phyloP scores from a whole-genome alignment of 2,329 filamentous ascomycete genomes.

The Calonectria pteridis region DNA sequence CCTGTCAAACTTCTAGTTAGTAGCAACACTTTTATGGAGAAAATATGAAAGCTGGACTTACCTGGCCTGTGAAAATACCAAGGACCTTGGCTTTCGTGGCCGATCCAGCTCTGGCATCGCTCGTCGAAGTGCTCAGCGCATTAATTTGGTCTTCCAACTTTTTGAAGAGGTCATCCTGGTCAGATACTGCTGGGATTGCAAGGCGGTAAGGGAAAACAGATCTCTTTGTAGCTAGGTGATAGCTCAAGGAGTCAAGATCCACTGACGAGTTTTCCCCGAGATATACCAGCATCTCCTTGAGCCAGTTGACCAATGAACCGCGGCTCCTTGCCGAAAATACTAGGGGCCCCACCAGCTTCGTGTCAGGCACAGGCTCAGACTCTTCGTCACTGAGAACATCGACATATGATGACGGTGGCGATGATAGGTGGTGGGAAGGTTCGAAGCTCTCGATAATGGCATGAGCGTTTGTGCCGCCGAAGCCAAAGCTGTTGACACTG shows the following conservation, averaged over 20 bases:
- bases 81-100: background rate
- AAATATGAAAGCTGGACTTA: background rate
- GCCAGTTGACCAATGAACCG: background rate
- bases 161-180: background rate
- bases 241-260: background rate
- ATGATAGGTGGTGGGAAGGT: too few relatives aligned
- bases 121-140: background rate
- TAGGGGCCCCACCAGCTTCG: background rate
- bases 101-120: background rate
- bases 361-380: too few relatives aligned
- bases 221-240: background rate
- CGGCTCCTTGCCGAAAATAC: background rate
- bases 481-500: constrained; percentile 52
- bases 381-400: too few relatives aligned
- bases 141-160: background rate
- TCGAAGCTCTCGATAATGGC: constrained; percentile 49
- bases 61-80: background rate
- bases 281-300: background rate
- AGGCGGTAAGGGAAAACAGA: background rate
- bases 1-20: background rate
- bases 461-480: constrained; percentile 59
- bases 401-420: too few relatives aligned
- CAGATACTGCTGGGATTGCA: background rate
- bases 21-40: too few relatives aligned
- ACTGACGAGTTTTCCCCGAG: background rate